Percentiles rank a stretch among this genome's conserved stretches.
Conservation (phyloP, 768 basidiomycete genomes). For the Cyclocybe cylindracea region DNA sequence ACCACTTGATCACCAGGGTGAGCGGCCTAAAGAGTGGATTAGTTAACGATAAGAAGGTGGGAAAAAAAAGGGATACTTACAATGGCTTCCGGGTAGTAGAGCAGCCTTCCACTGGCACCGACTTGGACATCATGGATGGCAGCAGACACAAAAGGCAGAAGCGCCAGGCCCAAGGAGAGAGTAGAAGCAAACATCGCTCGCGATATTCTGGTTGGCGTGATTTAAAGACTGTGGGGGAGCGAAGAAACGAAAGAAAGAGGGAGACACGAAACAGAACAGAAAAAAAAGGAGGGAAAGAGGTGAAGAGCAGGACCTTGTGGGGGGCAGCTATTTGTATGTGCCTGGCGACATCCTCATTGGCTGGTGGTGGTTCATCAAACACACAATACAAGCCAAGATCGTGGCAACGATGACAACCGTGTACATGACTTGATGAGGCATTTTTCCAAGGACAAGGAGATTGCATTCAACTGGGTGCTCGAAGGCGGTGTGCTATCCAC, state of each 20-base stretch:
- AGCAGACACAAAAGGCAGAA: constrained; percentile 51
- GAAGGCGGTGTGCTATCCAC: too few species aligned
- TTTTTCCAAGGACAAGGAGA: background rate
- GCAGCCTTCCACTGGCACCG: constrained; percentile 41
- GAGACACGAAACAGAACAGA: constrained; percentile 24
- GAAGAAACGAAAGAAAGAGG: constrained; percentile 16
- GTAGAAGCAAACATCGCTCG: constrained; percentile 44
- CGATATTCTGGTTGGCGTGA: constrained; percentile 32
- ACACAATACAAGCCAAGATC: background rate
- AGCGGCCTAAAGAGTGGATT: constrained; percentile 35
- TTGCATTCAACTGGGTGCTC: background rate
- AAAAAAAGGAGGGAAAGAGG: constrained; percentile 26
- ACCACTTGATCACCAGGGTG: constrained; percentile 57
- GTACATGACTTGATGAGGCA: background rate
- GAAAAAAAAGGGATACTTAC: constrained; percentile 30
- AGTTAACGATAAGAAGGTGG: background rate
- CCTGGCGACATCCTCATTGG: constrained; percentile 1
- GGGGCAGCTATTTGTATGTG: background rate
- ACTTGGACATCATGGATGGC: constrained; percentile 57
- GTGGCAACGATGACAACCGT: constrained; percentile 6
- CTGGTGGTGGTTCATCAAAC: background rate
- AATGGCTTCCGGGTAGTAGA: constrained; percentile 54
- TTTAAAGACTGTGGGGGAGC: constrained; percentile 22
- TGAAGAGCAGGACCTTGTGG: constrained; percentile 4
- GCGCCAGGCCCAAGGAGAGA: constrained; percentile 48